These are phyloP conservation scores for Corymbia citriodora DNA, from an alignment of 441 rosid species.

Conservation along the genomic window DNA sequence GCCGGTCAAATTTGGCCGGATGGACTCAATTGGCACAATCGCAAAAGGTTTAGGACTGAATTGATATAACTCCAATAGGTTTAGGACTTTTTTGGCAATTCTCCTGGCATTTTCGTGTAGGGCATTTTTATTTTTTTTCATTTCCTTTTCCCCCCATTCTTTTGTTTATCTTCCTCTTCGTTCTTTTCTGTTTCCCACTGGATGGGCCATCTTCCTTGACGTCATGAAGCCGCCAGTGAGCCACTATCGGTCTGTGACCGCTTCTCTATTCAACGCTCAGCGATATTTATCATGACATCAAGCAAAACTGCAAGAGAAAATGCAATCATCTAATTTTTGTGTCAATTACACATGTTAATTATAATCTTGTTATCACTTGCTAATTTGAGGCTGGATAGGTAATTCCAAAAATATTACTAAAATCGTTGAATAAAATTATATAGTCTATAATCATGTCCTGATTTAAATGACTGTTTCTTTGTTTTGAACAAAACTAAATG, in stretches of 20 bases:
- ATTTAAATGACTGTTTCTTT: no score
- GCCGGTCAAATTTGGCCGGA: no score
- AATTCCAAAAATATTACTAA: not conserved
- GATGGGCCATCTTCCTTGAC: not conserved
- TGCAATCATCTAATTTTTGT: not conserved
- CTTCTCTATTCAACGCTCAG: not conserved
- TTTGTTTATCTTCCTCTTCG: not conserved
- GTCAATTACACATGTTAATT: not conserved
- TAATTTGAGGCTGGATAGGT: not conserved
- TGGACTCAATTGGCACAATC: no score
- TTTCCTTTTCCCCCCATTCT: no score
- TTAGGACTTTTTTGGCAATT: no score
- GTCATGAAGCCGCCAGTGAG: not conserved
- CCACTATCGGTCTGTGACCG: not conserved
- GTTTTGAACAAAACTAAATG: no score
- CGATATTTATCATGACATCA: not conserved
- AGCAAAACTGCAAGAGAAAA: not conserved
- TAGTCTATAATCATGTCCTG: not conserved
- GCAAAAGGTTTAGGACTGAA: no score
- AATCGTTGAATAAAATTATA: not conserved
- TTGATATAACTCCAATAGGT: no score
- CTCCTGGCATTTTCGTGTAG: no score
- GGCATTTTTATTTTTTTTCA: not conserved
- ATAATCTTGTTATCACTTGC: not conserved
- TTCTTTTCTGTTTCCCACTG: not conserved